Evolutionary conservation across 2,329 filamentous ascomycete species (phyloP).

Genomic region (Diaporthe sp.): DNA sequence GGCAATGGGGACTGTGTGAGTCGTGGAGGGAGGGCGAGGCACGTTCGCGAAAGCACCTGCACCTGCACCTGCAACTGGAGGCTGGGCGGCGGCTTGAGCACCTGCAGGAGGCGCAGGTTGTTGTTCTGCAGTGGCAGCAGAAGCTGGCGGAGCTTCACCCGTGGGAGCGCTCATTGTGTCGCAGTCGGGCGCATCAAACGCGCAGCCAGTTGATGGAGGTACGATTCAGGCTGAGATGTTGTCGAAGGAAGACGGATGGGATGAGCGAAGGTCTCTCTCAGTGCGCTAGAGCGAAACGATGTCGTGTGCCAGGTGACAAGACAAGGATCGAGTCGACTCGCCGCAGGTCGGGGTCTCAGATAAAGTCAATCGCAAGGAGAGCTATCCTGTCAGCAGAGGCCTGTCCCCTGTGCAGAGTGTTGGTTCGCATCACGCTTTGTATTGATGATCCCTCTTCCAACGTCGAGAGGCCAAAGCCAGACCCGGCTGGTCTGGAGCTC

Average conservation of each 20-base stretch:
- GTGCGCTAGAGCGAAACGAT: conserved; percentile 2
- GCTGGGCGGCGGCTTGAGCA: background rate
- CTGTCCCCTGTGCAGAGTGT: conserved; percentile 11
- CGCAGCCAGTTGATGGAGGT: conserved; percentile 23
- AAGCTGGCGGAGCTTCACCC: conserved; percentile 33
- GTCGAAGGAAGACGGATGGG: background rate
- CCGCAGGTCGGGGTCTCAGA: conserved; percentile 22
- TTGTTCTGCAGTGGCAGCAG: conserved; percentile 26
- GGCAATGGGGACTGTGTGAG: conserved; percentile 31
- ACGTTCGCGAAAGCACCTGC: conserved; percentile 7
- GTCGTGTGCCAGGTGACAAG: conserved; percentile 4
- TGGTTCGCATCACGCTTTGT: conserved; percentile 26
- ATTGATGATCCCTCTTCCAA: conserved; percentile 10
- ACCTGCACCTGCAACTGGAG: conserved; percentile 16
- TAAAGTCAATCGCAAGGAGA: conserved; percentile 4
- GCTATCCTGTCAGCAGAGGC: conserved; percentile 23
- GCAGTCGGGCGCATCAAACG: conserved; percentile 35
- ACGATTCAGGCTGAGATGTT: background rate
- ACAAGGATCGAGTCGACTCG: background rate
- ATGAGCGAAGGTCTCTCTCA: background rate
- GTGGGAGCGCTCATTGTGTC: conserved; percentile 34
- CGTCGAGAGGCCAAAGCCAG: conserved; percentile 20
- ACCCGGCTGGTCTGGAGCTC: conserved; percentile 11
- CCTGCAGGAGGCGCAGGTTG: conserved; percentile 31
- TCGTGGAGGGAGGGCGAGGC: conserved; percentile 21